phyloP scores from a whole-genome alignment of 1,284 basidiomycete species.

The Caloboletus firmus region DNA sequence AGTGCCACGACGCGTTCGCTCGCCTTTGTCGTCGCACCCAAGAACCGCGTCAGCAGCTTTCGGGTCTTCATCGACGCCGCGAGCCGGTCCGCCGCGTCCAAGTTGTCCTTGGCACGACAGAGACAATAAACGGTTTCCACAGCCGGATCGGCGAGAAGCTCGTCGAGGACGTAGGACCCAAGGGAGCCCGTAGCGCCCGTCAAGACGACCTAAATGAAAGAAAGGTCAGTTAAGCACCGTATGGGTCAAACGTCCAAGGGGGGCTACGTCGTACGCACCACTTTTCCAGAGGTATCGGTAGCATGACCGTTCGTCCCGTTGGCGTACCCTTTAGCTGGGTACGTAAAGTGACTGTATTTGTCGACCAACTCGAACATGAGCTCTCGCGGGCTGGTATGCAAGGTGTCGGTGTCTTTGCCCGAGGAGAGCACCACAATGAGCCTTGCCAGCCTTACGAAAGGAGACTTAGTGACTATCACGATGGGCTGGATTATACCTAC shows the following conservation, averaged over 20 bases:
- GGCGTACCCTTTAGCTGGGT: background rate
- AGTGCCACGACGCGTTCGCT: constrained; percentile 40
- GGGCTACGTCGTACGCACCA: constrained; percentile 7
- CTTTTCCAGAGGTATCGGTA: constrained; percentile 13
- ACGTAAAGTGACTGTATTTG: constrained; percentile 26
- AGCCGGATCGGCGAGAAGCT: constrained; percentile 39
- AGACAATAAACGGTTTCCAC: constrained; percentile 52
- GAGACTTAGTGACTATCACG: background rate
- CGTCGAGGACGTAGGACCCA: constrained; percentile 56
- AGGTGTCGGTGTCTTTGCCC: constrained; percentile 8
- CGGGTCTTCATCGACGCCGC: constrained; percentile 36
- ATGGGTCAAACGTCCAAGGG: background rate
- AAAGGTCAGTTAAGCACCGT: too few relatives aligned
- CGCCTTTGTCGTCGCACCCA: constrained; percentile 1
- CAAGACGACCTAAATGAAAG: constrained; percentile 38
- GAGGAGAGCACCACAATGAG: constrained; percentile 16
- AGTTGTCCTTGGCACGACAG: constrained; percentile 46
- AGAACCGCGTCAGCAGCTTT: constrained; percentile 22
- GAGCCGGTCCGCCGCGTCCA: constrained; percentile 39
- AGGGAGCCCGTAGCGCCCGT: constrained; percentile 65
- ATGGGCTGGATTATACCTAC: background rate
- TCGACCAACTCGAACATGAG: constrained; percentile 28
- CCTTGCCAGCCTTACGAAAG: constrained; percentile 20
- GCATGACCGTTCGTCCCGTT: background rate
- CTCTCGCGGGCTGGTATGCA: constrained; percentile 12